Percentiles rank a stretch among this genome's conserved stretches.
Conservation (phyloP, 1,284 basidiomycete genomes). For the Cryptococcus maquisensis region DNA sequence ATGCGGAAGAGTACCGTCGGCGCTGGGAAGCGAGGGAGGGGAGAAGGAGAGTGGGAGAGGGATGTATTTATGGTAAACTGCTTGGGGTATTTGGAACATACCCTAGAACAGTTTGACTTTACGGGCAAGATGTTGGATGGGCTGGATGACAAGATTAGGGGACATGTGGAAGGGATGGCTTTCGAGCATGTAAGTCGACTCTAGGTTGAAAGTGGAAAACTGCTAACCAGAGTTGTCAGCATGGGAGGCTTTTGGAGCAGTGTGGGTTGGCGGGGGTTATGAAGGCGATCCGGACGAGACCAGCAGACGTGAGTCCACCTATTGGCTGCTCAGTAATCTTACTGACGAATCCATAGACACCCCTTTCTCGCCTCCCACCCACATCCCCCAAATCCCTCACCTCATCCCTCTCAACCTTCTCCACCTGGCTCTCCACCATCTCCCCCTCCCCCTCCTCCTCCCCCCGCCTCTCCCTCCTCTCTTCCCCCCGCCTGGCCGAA, state of each 20-base stretch:
- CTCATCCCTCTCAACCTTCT: constrained; percentile 43
- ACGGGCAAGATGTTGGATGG: constrained; percentile 60
- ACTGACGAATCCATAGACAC: constrained; percentile 54
- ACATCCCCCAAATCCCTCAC: constrained; percentile 46
- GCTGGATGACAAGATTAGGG: constrained; percentile 62
- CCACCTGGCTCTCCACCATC: constrained; percentile 49
- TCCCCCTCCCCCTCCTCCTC: constrained; percentile 47
- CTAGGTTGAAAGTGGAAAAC: not conserved
- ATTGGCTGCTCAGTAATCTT: not conserved
- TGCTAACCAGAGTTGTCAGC: constrained; percentile 53
- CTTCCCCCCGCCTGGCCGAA: constrained; percentile 61
- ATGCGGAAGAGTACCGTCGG: constrained; percentile 53
- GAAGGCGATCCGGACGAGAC: constrained; percentile 57
- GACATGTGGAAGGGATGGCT: constrained; percentile 62
- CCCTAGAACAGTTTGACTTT: constrained; percentile 69
- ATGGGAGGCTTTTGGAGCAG: constrained; percentile 64
- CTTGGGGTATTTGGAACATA: constrained; percentile 69
- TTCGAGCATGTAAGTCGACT: constrained; percentile 69
- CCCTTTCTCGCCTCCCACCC: constrained; percentile 46
- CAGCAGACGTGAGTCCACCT: constrained; percentile 54
- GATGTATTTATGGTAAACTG: constrained; percentile 81
- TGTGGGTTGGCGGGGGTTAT: constrained; percentile 68
- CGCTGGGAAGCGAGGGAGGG: constrained; percentile 42
- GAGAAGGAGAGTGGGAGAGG: constrained; percentile 65
- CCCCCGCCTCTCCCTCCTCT: constrained; percentile 68